phyloP scores from a whole-genome alignment of 176 grass and related monocot genomes.

The Stipa capillata region DNA sequence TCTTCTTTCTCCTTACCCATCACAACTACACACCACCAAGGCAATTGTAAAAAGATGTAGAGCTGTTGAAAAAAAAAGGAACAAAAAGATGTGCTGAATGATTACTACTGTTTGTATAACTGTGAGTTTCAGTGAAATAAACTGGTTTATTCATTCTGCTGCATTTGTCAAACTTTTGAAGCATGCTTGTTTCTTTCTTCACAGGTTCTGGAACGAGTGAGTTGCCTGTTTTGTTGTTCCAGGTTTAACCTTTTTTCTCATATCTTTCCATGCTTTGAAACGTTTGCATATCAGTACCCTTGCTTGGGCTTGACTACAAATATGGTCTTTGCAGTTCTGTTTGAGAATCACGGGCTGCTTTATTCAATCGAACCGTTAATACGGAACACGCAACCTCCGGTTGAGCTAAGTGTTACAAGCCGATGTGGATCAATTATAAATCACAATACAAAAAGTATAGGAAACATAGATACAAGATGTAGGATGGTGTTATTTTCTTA shows the following conservation, averaged over 20 bases:
- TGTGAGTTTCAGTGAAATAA: neutral
- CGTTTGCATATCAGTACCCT: neutral
- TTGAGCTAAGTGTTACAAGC: too few species aligned
- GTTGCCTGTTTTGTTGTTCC: neutral
- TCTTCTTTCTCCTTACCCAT: neutral
- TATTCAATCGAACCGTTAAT: too few species aligned
- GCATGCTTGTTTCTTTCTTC: neutral
- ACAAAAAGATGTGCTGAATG: neutral
- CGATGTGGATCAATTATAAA: too few species aligned
- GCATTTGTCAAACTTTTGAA: neutral
- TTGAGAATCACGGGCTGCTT: too few species aligned
- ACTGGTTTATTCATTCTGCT: neutral
- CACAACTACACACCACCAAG: neutral
- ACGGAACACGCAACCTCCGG: too few species aligned
- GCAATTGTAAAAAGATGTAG: conserved; percentile 38
- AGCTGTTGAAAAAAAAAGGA: neutral
- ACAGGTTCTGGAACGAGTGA: neutral
- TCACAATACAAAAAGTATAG: too few species aligned
- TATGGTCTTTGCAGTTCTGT: too few species aligned
- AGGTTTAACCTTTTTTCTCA: neutral
- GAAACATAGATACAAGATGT: too few species aligned
- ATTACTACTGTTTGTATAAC: conserved; percentile 2
- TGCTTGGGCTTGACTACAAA: neutral
- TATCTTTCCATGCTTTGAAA: neutral
- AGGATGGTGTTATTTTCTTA: too few species aligned